phyloP scores from a whole-genome alignment of 208 protist genomes.

The Leptomonas seymouri region DNA sequence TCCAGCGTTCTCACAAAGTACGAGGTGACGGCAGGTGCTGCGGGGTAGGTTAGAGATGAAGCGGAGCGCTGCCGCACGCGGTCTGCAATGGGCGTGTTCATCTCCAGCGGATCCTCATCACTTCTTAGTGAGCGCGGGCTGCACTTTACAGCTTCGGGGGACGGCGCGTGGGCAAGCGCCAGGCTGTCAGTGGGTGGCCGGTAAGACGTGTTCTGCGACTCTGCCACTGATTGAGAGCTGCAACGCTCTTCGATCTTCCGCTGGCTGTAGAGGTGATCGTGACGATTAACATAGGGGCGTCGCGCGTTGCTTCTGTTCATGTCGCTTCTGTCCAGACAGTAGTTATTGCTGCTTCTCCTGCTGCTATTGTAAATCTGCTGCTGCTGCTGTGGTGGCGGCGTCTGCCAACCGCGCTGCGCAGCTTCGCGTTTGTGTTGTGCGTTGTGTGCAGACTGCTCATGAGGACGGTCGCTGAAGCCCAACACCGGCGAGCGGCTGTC shows the following conservation, averaged over 20 bases:
- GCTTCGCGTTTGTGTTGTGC: no score
- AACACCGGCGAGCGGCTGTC: no score
- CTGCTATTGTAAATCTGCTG: not conserved
- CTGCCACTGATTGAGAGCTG: not conserved
- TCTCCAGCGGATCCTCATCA: slow-evolving; percentile 30
- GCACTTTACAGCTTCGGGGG: slow-evolving; percentile 26
- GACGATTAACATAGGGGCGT: not conserved
- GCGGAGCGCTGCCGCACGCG: slow-evolving; percentile 16
- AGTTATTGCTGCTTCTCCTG: not conserved
- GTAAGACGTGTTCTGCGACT: not conserved
- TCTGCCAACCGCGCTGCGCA: no score
- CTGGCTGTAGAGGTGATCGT: slow-evolving; percentile 21
- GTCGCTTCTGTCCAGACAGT: not conserved
- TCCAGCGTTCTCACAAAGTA: slow-evolving; percentile 30
- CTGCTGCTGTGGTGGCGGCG: not conserved
- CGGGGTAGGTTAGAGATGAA: not conserved
- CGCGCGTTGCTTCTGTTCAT: not conserved
- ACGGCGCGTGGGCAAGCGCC: not conserved
- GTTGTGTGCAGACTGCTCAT: no score
- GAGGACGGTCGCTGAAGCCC: no score
- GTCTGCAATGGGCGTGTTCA: slow-evolving; percentile 29
- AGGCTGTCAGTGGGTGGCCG: not conserved
- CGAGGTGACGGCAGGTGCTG: not conserved
- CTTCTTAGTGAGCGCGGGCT: slow-evolving; percentile 30
- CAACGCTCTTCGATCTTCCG: slow-evolving; percentile 16